Base-by-base conservation (phyloP, 148 eudicot genomes). In the Suaeda aralocaspica region DNA sequence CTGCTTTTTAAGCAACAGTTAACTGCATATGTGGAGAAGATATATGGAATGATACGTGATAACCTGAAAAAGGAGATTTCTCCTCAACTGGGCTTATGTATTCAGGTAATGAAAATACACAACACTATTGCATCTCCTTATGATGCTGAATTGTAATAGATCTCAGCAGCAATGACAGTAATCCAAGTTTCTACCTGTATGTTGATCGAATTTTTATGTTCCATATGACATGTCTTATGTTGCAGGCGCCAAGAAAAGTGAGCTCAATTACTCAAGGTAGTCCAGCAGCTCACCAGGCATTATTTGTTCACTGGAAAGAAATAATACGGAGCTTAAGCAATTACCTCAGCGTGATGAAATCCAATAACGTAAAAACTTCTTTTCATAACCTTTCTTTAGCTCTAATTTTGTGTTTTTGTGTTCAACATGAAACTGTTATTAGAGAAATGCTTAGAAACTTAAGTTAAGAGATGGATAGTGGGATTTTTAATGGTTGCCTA, bases 1-100 rank as follows among this genome's bases (percentile, higher is more conserved):
- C 80, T 89, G 81, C 85, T 92, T 71, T 92, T 92, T 68, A 92
- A 89, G 69, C 97, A 92, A 82, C 97, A 92, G 72, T 67, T 92
- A 70, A 87, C 89, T 72, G 97, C 97, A 59, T 92, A 87, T 84
- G 89, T 92, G 51, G 96, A 92, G 75, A 92, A 92, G 82, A 92
- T 89, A 67, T 92, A 92, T 67, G 97, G 97, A 72, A 86, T 92
- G 91, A 86, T 92, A 66, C 89, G 97, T 18, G 97, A 92, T 72
- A 89, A 92, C 79, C 72, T 92, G 68, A 92, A 89, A 72, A 92
- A 84, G 71, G 91, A 87, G 77, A 89, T 89, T 49, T 89, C 97
- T 72, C 97, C 97, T 48, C 78, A 77, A 71, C 87, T 92, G 49
- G 96, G 92, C 28, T 78, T 89, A 78, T 92, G 97, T 81, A 89